Conservation (phyloP, 805 yeast genomes). For the Kodamaea kaohsiungensis region DNA sequence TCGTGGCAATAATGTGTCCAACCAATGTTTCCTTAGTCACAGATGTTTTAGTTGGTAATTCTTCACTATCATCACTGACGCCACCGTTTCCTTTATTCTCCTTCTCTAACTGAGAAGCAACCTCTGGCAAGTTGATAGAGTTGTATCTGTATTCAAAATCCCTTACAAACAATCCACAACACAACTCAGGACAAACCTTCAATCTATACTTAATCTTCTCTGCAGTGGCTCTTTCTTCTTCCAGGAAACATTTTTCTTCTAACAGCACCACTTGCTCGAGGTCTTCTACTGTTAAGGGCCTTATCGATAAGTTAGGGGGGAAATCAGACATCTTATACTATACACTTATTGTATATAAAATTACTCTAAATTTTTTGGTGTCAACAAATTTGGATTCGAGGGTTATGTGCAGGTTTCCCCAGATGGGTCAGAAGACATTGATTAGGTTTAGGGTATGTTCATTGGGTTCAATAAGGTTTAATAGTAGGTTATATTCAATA, state of each 20-base stretch:
- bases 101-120: conserved; percentile 34
- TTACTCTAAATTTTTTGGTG: neutral
- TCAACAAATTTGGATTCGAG: neutral
- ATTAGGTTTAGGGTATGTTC: too few relatives aligned
- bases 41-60: conserved; percentile 49
- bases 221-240: conserved; percentile 64
- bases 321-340: conserved; percentile 38
- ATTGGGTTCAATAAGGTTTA: too few relatives aligned
- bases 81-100: conserved; percentile 18
- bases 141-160: conserved; percentile 52
- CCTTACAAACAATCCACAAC: conserved; percentile 84
- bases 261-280: conserved; percentile 57
- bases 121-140: conserved; percentile 43
- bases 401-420: neutral
- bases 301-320: conserved; percentile 48
- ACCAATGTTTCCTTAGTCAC: conserved; percentile 64
- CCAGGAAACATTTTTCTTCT: conserved; percentile 71
- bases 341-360: neutral
- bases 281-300: conserved; percentile 83
- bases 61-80: conserved; percentile 28
- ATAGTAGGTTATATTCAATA: too few relatives aligned
- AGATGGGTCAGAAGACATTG: neutral
- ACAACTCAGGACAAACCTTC: conserved; percentile 82
- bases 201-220: conserved; percentile 70
- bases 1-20: conserved; percentile 82